These are phyloP conservation scores for Hippophae tibetana DNA, from an alignment of 306 rosid species.

Conservation along the genomic window DNA sequence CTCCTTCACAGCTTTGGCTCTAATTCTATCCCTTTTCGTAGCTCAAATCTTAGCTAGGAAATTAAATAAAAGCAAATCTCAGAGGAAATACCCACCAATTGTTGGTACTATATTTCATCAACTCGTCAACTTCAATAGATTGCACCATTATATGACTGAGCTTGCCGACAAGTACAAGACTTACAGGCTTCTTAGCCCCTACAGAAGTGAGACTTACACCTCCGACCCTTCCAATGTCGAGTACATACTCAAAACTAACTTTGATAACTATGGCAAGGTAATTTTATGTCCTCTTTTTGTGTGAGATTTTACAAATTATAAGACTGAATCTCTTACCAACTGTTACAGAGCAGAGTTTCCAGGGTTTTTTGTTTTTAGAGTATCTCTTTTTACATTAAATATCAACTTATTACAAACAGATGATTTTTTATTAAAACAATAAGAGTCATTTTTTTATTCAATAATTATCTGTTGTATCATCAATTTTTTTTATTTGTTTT, in stretches of 20 bases:
- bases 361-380: too few relatives aligned
- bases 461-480: too few relatives aligned
- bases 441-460: too few relatives aligned
- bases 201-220: slow-evolving; percentile 62
- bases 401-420: too few relatives aligned
- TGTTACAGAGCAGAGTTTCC: neutral
- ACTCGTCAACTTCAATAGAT: slow-evolving; percentile 49
- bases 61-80: slow-evolving; percentile 17
- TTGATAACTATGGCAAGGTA: slow-evolving; percentile 82
- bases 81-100: slow-evolving; percentile 54
- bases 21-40: slow-evolving; percentile 22
- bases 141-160: slow-evolving; percentile 76
- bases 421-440: too few relatives aligned
- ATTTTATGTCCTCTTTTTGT: neutral
- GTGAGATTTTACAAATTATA: neutral
- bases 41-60: slow-evolving; percentile 17
- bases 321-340: neutral
- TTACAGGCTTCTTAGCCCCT: slow-evolving; percentile 50
- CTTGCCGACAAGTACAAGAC: slow-evolving; percentile 61
- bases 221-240: slow-evolving; percentile 64
- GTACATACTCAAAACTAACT: slow-evolving; percentile 73
- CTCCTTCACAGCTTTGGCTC: slow-evolving; percentile 22
- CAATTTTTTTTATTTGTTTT: too few relatives aligned
- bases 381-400: too few relatives aligned
- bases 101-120: slow-evolving; percentile 66